Evolutionary conservation across 1,139 yeast genomes (phyloP).

Genomic region (Geotrichum carabidarum): DNA sequence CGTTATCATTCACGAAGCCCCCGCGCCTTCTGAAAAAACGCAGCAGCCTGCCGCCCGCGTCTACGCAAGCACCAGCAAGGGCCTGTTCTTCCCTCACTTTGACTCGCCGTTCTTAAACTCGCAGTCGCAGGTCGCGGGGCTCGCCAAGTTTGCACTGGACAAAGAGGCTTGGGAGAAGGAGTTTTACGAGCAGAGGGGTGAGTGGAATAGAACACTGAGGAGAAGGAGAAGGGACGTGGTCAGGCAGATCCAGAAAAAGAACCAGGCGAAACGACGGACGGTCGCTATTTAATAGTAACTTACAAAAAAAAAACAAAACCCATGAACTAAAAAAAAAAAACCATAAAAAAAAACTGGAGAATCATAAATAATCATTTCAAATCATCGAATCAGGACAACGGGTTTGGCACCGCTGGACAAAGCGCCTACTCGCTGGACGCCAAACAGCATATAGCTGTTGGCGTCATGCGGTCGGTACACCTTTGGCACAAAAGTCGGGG

Average conservation of each 20-base stretch:
- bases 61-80: slow-evolving; percentile 35
- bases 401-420: slow-evolving; percentile 18
- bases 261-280: slow-evolving; percentile 19
- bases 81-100: slow-evolving; percentile 74
- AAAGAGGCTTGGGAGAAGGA: slow-evolving; percentile 61
- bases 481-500: slow-evolving; percentile 8
- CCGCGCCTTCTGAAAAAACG: background rate
- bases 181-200: slow-evolving; percentile 83
- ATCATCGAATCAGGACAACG: slow-evolving; percentile 14
- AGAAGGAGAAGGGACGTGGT: slow-evolving; percentile 68
- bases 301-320: background rate
- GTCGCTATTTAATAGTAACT: slow-evolving; percentile 5
- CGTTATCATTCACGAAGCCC: slow-evolving; percentile 34
- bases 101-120: slow-evolving; percentile 83
- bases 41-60: slow-evolving; percentile 1
- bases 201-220: slow-evolving; percentile 69
- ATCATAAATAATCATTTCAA: background rate
- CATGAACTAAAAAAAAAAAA: background rate
- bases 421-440: slow-evolving; percentile 17
- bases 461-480: slow-evolving; percentile 19
- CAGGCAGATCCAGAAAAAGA: slow-evolving; percentile 50
- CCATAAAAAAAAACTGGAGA: background rate
- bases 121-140: slow-evolving; percentile 68
- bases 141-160: slow-evolving; percentile 36
- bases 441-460: slow-evolving; percentile 14